Percentiles rank a stretch among this genome's conserved stretches.
Conservation (phyloP, 352 stramenopile genomes). For the Peronosclerospora sorghi region DNA sequence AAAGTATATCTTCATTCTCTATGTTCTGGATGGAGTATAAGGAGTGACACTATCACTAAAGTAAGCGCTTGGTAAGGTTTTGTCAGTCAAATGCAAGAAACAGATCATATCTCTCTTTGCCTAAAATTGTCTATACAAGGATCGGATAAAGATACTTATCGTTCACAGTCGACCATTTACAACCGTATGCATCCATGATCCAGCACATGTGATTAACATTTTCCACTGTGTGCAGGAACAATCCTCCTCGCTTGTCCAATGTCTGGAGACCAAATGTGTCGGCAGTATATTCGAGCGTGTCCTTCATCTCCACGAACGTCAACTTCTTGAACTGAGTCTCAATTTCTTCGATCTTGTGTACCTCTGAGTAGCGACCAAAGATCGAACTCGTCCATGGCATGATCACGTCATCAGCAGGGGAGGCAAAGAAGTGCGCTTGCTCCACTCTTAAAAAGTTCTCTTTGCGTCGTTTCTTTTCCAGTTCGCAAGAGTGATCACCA, state of each 20-base stretch:
- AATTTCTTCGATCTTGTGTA: no score
- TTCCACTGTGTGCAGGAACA: conserved; percentile 11
- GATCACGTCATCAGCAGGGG: conserved; percentile 1
- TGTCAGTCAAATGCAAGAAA: no score
- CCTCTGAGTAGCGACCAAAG: no score
- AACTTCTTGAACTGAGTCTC: no score
- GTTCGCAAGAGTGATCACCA: neutral
- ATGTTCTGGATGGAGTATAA: no score
- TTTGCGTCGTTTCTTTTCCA: conserved; percentile 9
- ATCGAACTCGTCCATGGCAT: no score
- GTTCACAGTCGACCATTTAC: conserved; percentile 12
- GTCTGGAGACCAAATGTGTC: conserved; percentile 31
- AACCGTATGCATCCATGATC: conserved; percentile 14
- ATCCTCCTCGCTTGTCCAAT: conserved; percentile 15
- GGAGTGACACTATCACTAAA: conserved; percentile 1
- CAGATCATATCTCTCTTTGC: neutral
- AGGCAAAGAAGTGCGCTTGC: conserved; percentile 31
- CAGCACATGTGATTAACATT: conserved; percentile 23
- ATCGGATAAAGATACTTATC: conserved; percentile 20
- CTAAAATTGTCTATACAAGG: conserved; percentile 5
- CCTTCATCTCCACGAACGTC: neutral
- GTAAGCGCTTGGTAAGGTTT: no score
- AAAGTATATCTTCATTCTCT: no score
- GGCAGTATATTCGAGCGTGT: conserved; percentile 25
- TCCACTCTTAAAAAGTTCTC: conserved; percentile 17